phyloP scores from a whole-genome alignment of 2,329 filamentous ascomycete genomes.

The Cordyceps militaris region DNA sequence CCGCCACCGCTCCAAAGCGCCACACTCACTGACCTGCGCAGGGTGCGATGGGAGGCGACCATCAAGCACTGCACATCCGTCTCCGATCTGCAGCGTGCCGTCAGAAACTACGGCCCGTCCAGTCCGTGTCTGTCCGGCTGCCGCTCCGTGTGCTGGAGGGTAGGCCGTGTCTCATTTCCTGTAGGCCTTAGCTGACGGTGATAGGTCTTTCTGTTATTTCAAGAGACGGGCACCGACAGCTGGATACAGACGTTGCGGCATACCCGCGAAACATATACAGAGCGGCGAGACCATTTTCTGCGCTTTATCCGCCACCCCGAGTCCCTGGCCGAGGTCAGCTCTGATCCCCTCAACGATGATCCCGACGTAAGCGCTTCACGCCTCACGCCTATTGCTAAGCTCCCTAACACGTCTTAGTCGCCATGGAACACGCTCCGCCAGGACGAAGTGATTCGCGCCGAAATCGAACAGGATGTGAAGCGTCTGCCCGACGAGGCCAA shows the following conservation, averaged over 20 bases:
- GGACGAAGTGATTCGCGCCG: slow-evolving; percentile 75
- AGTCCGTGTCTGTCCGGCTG: slow-evolving; percentile 66
- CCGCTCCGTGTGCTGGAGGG: slow-evolving; percentile 91
- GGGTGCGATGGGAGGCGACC: slow-evolving; percentile 61
- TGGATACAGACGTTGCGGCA: slow-evolving; percentile 64
- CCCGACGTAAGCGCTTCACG: slow-evolving; percentile 35
- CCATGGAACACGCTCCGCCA: slow-evolving; percentile 83
- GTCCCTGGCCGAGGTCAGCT: slow-evolving; percentile 59
- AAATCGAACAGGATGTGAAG: slow-evolving; percentile 92
- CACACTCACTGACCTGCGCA: slow-evolving; percentile 28
- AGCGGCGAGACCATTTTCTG: slow-evolving; percentile 66
- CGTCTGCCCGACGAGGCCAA: slow-evolving; percentile 87
- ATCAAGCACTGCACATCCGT: slow-evolving; percentile 51
- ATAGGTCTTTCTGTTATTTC: slow-evolving; percentile 75
- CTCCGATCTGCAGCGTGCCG: slow-evolving; percentile 55
- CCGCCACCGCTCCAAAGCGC: slow-evolving; percentile 5
- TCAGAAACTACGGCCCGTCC: slow-evolving; percentile 50
- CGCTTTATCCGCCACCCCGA: slow-evolving; percentile 80
- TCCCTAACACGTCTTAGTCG: slow-evolving; percentile 50
- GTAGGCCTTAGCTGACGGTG: slow-evolving; percentile 14
- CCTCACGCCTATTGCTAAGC: background rate
- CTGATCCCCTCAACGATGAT: slow-evolving; percentile 85
- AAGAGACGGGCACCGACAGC: slow-evolving; percentile 53
- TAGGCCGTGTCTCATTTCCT: slow-evolving; percentile 23
- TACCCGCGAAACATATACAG: slow-evolving; percentile 66